phyloP scores from a whole-genome alignment of 768 basidiomycete genomes.

The Rhodocollybia butyracea region DNA sequence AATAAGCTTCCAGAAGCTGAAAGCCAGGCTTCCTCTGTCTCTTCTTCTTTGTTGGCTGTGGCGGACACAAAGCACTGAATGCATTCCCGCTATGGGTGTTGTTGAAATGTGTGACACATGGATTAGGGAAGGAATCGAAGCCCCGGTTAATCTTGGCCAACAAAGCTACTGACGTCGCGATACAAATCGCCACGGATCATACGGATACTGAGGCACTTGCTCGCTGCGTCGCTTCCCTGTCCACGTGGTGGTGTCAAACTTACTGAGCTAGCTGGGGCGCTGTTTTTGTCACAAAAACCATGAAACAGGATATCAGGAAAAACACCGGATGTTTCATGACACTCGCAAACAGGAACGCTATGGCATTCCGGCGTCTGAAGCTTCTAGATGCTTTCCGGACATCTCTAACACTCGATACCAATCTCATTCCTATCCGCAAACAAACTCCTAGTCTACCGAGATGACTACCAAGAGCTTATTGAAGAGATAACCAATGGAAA shows the following conservation, averaged over 20 bases:
- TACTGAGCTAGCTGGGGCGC: conserved; percentile 11
- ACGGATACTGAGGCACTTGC: background rate
- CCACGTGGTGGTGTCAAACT: background rate
- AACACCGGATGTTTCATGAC: conserved; percentile 6
- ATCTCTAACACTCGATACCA: conserved; percentile 17
- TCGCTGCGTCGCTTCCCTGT: background rate
- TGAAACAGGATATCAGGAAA: conserved; percentile 20
- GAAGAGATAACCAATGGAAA: background rate
- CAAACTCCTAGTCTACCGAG: background rate
- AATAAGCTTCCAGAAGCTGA: too few relatives aligned
- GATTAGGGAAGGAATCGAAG: background rate
- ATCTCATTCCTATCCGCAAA: background rate
- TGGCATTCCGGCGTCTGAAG: background rate
- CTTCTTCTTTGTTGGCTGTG: background rate
- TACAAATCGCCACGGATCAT: background rate
- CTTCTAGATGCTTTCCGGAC: conserved; percentile 12
- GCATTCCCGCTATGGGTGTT: conserved; percentile 17
- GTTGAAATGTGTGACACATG: too few relatives aligned
- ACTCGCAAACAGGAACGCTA: background rate
- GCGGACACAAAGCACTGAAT: background rate
- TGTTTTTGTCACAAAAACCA: conserved; percentile 22
- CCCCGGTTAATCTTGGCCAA: background rate
- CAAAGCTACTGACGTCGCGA: background rate
- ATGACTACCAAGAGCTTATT: background rate
- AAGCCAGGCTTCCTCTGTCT: too few relatives aligned